Conservation (phyloP, 163 green algal species). For the Scenedesmus sp. region DNA sequence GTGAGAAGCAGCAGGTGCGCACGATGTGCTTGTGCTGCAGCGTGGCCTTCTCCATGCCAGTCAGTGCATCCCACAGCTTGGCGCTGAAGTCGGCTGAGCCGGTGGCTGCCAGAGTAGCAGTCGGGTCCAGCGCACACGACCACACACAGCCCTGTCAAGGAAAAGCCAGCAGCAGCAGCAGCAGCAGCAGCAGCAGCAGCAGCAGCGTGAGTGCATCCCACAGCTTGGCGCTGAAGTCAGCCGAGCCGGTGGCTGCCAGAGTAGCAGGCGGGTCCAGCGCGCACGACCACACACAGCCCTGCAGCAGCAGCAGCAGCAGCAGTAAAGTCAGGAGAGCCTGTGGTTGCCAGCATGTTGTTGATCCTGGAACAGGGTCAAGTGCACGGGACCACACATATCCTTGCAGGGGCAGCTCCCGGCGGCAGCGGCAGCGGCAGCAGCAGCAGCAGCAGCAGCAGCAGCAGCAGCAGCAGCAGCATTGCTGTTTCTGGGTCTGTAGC, state of each 20-base stretch:
- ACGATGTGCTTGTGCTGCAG: conserved; percentile 94
- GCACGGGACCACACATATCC: conserved; percentile 95
- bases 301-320: background rate
- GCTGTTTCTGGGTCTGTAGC: background rate
- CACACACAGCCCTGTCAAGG: conserved; percentile 91
- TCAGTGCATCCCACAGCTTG: conserved; percentile 96
- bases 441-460: background rate
- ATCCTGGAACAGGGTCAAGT: conserved; percentile 75
- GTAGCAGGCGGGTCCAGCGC: conserved; percentile 90
- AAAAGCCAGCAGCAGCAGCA: background rate
- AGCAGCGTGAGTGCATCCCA: background rate
- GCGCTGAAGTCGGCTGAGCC: conserved; percentile 96
- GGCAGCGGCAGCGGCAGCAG: background rate
- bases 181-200: background rate
- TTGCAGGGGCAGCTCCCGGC: conserved; percentile 52
- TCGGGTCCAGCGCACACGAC: conserved; percentile 90
- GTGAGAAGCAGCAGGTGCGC: conserved; percentile 81
- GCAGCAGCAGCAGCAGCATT: background rate
- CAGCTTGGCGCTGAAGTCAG: background rate
- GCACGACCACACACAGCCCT: conserved; percentile 97
- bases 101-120: conserved; percentile 91
- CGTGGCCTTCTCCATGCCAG: conserved; percentile 87
- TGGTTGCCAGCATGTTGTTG: too few relatives aligned
- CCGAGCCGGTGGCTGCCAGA: conserved; percentile 57
- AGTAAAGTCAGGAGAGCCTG: background rate